Evolutionary conservation across 257 asterid genomes (phyloP).

Genomic region (Fraxinus americana): DNA sequence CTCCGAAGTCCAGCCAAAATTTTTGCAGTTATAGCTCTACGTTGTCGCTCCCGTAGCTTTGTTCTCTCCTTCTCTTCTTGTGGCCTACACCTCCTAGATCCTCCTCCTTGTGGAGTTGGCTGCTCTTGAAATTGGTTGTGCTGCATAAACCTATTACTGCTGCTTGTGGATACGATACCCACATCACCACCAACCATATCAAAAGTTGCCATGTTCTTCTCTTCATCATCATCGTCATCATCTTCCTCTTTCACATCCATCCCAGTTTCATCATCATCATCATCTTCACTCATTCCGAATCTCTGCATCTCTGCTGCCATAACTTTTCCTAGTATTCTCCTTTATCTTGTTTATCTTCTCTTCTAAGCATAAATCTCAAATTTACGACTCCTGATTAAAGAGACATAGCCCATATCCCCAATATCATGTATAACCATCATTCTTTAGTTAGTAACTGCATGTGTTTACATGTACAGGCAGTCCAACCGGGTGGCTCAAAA

Average conservation of each 20-base stretch:
- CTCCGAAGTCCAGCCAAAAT: conserved; percentile 96
- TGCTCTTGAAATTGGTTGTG: conserved; percentile 75
- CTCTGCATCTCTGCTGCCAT: conserved; percentile 80
- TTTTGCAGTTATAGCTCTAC: conserved; percentile 96
- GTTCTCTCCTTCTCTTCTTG: conserved; percentile 98
- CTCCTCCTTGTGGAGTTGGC: conserved; percentile 78
- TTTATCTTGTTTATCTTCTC: conserved; percentile 24
- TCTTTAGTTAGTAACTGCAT: neutral
- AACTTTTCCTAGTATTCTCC: conserved; percentile 21
- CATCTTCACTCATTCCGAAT: conserved; percentile 67
- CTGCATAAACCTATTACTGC: conserved; percentile 53
- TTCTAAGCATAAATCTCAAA: conserved; percentile 25
- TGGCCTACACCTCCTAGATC: conserved; percentile 86
- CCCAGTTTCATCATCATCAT: conserved; percentile 92
- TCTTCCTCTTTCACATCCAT: conserved; percentile 94
- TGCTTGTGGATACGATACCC: conserved; percentile 52
- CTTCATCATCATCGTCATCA: conserved; percentile 71
- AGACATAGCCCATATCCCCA: conserved; percentile 26
- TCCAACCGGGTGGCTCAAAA: conserved; percentile 17
- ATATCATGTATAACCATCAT: conserved; percentile 12
- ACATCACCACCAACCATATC: conserved; percentile 53
- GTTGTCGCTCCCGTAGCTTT: conserved; percentile 91
- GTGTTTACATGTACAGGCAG: conserved; percentile 16
- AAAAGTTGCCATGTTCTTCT: conserved; percentile 50
- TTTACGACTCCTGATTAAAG: conserved; percentile 21